phyloP scores from a whole-genome alignment of 139 green algal species.

The Chlorella sorokiniana region DNA sequence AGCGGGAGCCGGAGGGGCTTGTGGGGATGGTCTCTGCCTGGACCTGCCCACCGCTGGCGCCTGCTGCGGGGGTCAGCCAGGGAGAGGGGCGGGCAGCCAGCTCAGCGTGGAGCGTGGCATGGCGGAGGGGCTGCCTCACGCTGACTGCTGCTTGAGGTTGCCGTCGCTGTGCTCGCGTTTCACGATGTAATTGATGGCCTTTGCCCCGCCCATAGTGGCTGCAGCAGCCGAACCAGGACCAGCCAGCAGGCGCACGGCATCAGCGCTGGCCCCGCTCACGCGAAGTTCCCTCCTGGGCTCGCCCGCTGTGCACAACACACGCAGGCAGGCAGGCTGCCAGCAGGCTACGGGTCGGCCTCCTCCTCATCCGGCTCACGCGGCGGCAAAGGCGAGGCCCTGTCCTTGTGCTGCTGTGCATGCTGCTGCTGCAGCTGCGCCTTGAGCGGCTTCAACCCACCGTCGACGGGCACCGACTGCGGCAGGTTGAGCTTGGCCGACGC shows the following conservation, averaged over 20 bases:
- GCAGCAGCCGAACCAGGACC: neutral
- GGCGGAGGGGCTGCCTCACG: neutral
- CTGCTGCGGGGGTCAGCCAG: slow-evolving; percentile 2
- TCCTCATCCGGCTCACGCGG: too few relatives aligned
- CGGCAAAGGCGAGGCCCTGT: too few relatives aligned
- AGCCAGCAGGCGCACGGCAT: neutral
- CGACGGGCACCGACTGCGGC: neutral
- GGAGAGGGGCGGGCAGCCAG: neutral
- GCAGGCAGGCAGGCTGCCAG: too few relatives aligned
- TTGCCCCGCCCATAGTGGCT: neutral
- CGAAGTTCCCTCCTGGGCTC: too few relatives aligned
- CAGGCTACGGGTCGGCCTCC: too few relatives aligned
- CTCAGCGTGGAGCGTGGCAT: neutral
- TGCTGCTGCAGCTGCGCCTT: too few relatives aligned
- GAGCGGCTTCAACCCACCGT: neutral
- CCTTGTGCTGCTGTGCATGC: too few relatives aligned
- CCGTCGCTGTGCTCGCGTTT: neutral
- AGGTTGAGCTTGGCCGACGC: slow-evolving; percentile 24
- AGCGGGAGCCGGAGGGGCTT: neutral
- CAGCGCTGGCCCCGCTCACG: neutral
- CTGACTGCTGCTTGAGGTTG: neutral
- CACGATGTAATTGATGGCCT: neutral
- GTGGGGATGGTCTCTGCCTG: neutral
- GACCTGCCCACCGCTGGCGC: neutral
- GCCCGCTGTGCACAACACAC: too few relatives aligned